A percentile compares a stretch with the other conserved stretches of the same genome.
These are phyloP conservation scores for Solanum raphanifolium DNA, from an alignment of 257 asterid species.

Conservation along the genomic window DNA sequence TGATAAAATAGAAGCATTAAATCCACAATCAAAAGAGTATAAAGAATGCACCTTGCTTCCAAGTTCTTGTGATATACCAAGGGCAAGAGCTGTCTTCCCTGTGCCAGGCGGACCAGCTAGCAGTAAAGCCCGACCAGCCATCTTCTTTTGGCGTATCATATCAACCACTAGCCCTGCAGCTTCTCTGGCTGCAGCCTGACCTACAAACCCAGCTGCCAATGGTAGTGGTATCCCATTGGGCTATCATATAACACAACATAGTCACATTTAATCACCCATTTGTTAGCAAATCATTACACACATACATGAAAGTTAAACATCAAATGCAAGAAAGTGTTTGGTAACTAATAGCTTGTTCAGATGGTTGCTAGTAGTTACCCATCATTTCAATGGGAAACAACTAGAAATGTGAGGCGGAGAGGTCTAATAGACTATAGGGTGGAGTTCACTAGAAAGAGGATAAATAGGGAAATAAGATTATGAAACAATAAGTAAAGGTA, in stretches of 20 bases:
- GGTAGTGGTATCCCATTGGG: constrained; percentile 74
- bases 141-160: constrained; percentile 94
- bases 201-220: constrained; percentile 94
- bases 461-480: not conserved
- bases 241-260: constrained; percentile 12
- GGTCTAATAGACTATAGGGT: not conserved
- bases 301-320: not conserved
- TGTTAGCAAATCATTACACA: not conserved
- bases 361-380: not conserved
- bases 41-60: constrained; percentile 73
- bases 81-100: constrained; percentile 96
- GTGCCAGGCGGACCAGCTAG: constrained; percentile 98
- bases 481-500: not conserved
- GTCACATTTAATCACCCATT: not conserved
- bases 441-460: not conserved
- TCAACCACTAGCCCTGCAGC: constrained; percentile 88
- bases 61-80: constrained; percentile 89
- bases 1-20: not conserved
- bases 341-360: not conserved
- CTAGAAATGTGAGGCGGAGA: not conserved
- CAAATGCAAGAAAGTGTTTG: not conserved
- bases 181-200: constrained; percentile 90
- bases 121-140: constrained; percentile 90
- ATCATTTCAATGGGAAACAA: not conserved
- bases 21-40: not conserved